Evolutionary conservation across 2,329 filamentous ascomycete genomes (phyloP).

Genomic region (Colletotrichum melonis): DNA sequence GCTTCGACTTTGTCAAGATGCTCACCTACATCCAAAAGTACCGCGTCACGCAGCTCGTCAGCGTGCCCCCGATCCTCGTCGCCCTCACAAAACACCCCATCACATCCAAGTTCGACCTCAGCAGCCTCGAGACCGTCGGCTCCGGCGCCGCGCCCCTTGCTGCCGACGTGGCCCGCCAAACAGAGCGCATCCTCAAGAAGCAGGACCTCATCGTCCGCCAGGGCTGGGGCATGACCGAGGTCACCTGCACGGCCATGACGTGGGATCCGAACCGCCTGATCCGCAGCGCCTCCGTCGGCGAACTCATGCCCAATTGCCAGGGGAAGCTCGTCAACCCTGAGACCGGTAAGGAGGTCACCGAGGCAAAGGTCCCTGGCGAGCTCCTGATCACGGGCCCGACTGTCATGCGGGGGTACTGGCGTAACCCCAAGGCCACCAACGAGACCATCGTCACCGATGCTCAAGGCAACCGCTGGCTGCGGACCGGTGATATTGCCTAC

Average conservation of each 20-base stretch:
- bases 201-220: conserved; percentile 60
- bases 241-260: conserved; percentile 76
- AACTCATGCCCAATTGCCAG: conserved; percentile 75
- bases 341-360: conserved; percentile 63
- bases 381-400: conserved; percentile 79
- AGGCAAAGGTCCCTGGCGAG: conserved; percentile 70
- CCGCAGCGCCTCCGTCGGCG: conserved; percentile 67
- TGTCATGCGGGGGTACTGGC: conserved; percentile 83
- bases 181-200: conserved; percentile 58
- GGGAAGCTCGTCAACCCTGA: conserved; percentile 71
- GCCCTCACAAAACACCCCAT: conserved; percentile 78
- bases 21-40: conserved; percentile 75
- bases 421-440: conserved; percentile 73
- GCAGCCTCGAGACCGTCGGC: conserved; percentile 68
- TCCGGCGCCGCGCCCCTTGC: conserved; percentile 78
- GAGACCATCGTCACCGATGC: conserved; percentile 62
- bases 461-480: conserved; percentile 72
- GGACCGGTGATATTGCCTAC: conserved; percentile 80
- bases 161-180: conserved; percentile 66
- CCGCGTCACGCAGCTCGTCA: conserved; percentile 72
- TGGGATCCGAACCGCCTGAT: conserved; percentile 66
- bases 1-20: conserved; percentile 81
- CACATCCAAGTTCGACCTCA: conserved; percentile 74
- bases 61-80: conserved; percentile 82
- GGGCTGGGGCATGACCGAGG: conserved; percentile 91